Evolutionary conservation across 2,329 filamentous ascomycete genomes (phyloP).

Genomic region (Apiospora arundinis): DNA sequence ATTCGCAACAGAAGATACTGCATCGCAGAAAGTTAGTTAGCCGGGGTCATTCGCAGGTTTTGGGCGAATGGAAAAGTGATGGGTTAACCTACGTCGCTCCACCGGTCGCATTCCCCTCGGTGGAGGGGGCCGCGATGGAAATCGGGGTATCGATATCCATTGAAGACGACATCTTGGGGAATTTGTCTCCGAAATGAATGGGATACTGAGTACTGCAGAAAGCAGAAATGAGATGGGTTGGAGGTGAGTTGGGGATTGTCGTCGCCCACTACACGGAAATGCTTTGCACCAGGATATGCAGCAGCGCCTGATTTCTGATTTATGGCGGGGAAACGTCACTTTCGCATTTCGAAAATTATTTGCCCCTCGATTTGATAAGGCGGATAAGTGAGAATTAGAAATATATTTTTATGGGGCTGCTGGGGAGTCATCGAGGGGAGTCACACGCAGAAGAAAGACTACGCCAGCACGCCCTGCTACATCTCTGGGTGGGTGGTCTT

Average conservation of each 20-base stretch:
- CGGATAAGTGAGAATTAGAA: slow-evolving; percentile 7
- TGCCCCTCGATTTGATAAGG: slow-evolving; percentile 17
- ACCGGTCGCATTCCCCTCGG: slow-evolving; percentile 34
- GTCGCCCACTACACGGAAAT: slow-evolving; percentile 14
- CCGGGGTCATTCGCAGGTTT: slow-evolving; percentile 5
- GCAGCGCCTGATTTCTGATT: neutral
- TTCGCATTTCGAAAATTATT: slow-evolving; percentile 19
- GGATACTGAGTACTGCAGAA: neutral
- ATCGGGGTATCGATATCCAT: slow-evolving; percentile 66
- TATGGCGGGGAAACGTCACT: slow-evolving; percentile 18
- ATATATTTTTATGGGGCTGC: neutral
- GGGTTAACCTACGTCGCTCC: slow-evolving; percentile 58
- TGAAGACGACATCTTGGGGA: slow-evolving; percentile 49
- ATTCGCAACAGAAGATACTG: slow-evolving; percentile 98
- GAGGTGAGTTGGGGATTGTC: slow-evolving; percentile 13
- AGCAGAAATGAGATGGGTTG: neutral
- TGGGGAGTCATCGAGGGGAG: neutral
- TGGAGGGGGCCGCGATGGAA: slow-evolving; percentile 46
- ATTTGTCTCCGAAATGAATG: neutral
- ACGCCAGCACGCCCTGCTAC: neutral
- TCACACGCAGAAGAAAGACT: too few species aligned
- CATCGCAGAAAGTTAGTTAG: slow-evolving; percentile 26
- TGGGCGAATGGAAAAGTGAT: slow-evolving; percentile 25
- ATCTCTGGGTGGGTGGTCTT: neutral
- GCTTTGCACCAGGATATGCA: slow-evolving; percentile 3